Conservation (phyloP, 768 basidiomycete genomes). For the Pleurotus pulmonarius region DNA sequence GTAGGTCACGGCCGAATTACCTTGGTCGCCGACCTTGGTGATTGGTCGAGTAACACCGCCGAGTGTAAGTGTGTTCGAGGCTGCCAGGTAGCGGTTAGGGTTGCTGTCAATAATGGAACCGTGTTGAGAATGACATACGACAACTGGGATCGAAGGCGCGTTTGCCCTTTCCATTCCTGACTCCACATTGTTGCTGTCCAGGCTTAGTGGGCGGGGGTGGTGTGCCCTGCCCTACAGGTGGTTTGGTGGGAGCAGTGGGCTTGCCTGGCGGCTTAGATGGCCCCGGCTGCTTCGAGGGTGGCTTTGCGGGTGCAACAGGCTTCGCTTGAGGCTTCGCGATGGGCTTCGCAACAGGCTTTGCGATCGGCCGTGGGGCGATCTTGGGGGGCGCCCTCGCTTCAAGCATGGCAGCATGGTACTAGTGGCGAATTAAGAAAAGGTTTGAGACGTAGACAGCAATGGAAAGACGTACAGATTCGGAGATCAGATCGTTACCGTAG, state of each 20-base stretch:
- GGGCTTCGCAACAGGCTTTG: too few relatives aligned
- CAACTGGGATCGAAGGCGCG: background rate
- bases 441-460: background rate
- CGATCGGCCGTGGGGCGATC: background rate
- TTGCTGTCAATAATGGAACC: background rate
- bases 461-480: background rate
- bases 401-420: background rate
- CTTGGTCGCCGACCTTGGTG: background rate
- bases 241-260: background rate
- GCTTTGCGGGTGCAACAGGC: background rate
- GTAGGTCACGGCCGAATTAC: background rate
- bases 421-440: background rate
- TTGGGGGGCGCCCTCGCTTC: background rate
- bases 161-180: background rate
- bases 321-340: background rate
- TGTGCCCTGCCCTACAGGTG: background rate
- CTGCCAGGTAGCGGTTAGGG: background rate
- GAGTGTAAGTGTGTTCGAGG: background rate
- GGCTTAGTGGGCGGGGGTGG: background rate
- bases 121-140: background rate
- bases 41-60: background rate
- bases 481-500: background rate
- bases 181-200: background rate
- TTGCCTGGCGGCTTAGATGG: background rate
- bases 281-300: background rate